Percentiles rank a stretch among this genome's conserved stretches.
phyloP scores from a whole-genome alignment of 2,329 filamentous ascomycete genomes.

The Penicillium oxalicum region DNA sequence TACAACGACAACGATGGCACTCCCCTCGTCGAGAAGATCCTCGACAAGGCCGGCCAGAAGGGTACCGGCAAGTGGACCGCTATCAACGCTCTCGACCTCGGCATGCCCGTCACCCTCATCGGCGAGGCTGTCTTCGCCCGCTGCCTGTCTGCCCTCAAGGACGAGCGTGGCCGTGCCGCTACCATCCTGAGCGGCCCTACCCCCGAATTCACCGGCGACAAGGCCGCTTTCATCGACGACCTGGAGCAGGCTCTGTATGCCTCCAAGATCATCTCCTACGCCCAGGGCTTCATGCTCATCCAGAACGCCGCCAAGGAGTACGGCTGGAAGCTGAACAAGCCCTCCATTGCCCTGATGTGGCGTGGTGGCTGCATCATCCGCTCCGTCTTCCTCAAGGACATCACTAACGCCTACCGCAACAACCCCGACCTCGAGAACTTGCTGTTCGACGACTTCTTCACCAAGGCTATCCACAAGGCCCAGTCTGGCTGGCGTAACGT shows the following conservation, averaged over 20 bases:
- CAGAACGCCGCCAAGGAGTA: constrained; percentile 96
- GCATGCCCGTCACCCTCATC: constrained; percentile 97
- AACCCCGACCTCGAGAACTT: constrained; percentile 96
- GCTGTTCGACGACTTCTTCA: constrained; percentile 99
- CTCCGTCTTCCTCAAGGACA: constrained; percentile 99
- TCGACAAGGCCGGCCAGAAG: constrained; percentile 98
- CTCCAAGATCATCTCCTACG: constrained; percentile 99
- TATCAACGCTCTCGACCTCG: constrained; percentile 96
- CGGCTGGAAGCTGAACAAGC: constrained; percentile 99
- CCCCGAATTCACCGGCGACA: constrained; percentile 81
- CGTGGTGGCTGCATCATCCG: constrained; percentile 99
- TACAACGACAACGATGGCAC: constrained; percentile 92
- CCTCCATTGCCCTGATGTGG: constrained; percentile 99
- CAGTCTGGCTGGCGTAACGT: constrained; percentile 90
- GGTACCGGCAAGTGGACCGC: constrained; percentile 99
- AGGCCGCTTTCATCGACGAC: constrained; percentile 88
- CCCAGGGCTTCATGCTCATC: constrained; percentile 99
- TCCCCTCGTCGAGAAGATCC: constrained; percentile 94
- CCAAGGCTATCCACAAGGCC: constrained; percentile 95
- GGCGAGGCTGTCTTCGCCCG: constrained; percentile 94
- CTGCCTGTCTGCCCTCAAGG: constrained; percentile 91
- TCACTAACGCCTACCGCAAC: constrained; percentile 91
- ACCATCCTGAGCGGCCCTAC: constrained; percentile 70
- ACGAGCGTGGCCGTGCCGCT: constrained; percentile 79
- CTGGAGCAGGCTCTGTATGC: constrained; percentile 98